Evolutionary conservation across 225 moss, liverwort and hornwort species (phyloP), one percentile per base, ranked within the genome.

Genomic region (Anthoceros angustus): DNA sequence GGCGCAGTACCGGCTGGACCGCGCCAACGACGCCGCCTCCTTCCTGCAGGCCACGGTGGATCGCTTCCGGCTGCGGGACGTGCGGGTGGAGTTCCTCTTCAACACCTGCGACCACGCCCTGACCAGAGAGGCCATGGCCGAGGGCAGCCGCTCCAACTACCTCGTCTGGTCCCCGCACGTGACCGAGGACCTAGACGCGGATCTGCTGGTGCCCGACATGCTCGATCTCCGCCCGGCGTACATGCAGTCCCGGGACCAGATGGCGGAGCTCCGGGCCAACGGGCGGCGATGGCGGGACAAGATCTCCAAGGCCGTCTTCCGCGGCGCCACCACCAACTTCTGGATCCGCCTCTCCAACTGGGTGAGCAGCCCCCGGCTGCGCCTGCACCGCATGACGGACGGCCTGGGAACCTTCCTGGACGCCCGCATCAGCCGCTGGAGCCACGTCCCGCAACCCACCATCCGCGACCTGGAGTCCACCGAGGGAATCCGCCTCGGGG

Each of bases 261-360:
- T 43, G 43, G 43, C 43, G 43, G 43, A 43, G 43, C 8, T 43
- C 9, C 43, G 43, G 43, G 9, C 9, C n/a, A n/a, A n/a, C n/a
- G n/a, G n/a, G 9, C 9, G 9, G 9, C 9, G 43, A 8, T 50
- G 49, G 49, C 4, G 16, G 6, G 8, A 16, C 8, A 8, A 20
- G 49, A 8, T 8, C 49, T 8, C 49, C 8, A 16, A 16, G 14
- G 49, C 49, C 8, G 49, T 50, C 8, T 50, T 50, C 49, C 49
- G 49, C 16, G 49, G 49, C 49, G 49, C 49, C 49, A 50, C 49
- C n/a, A n/a, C n/a, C n/a, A n/a, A n/a, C n/a, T n/a, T n/a, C n/a
- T n/a, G n/a, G n/a, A n/a, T n/a, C n/a, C n/a, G n/a, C n/a, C n/a
- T n/a, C n/a, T n/a, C n/a, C n/a, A n/a, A n/a, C n/a, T n/a, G n/a